Conservation (phyloP, 2,329 filamentous ascomycete species). For the Cladosporium sp. region DNA sequence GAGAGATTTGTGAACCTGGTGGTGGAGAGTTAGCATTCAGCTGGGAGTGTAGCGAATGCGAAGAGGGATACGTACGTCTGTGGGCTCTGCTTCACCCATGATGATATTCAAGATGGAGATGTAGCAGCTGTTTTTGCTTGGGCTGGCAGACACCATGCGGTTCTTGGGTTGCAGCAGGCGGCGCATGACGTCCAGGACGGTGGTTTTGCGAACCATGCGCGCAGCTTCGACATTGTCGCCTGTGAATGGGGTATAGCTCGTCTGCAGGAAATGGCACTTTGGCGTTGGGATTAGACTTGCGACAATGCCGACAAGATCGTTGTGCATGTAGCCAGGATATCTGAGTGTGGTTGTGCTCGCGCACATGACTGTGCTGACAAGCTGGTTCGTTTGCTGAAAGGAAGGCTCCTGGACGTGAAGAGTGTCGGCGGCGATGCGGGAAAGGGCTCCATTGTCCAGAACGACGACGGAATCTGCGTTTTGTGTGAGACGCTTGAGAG, state of each 20-base stretch:
- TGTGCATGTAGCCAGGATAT: slow-evolving; percentile 99
- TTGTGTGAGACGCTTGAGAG: slow-evolving; percentile 85
- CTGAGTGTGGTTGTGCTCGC: slow-evolving; percentile 93
- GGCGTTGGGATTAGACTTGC: slow-evolving; percentile 95
- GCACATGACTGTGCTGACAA: slow-evolving; percentile 96
- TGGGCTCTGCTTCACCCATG: slow-evolving; percentile 96
- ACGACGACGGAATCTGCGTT: slow-evolving; percentile 98
- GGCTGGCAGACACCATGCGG: slow-evolving; percentile 95
- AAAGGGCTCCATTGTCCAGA: slow-evolving; percentile 90
- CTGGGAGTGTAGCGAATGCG: not conserved
- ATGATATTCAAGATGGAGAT: slow-evolving; percentile 99
- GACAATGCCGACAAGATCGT: slow-evolving; percentile 94
- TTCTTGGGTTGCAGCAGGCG: slow-evolving; percentile 95
- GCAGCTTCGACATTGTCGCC: slow-evolving; percentile 94
- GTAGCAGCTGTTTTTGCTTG: slow-evolving; percentile 96
- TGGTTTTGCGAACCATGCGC: slow-evolving; percentile 97
- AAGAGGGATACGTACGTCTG: slow-evolving; percentile 57
- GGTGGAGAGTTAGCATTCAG: slow-evolving; percentile 4
- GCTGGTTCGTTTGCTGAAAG: slow-evolving; percentile 95
- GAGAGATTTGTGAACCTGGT: slow-evolving; percentile 84
- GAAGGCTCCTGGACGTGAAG: slow-evolving; percentile 93
- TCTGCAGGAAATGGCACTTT: slow-evolving; percentile 97
- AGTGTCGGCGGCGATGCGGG: slow-evolving; percentile 88
- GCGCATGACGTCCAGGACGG: slow-evolving; percentile 96
- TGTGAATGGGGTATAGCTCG: slow-evolving; percentile 96